Conservation (phyloP, 352 stramenopile species). For the Globisporangium carolinianum region DNA sequence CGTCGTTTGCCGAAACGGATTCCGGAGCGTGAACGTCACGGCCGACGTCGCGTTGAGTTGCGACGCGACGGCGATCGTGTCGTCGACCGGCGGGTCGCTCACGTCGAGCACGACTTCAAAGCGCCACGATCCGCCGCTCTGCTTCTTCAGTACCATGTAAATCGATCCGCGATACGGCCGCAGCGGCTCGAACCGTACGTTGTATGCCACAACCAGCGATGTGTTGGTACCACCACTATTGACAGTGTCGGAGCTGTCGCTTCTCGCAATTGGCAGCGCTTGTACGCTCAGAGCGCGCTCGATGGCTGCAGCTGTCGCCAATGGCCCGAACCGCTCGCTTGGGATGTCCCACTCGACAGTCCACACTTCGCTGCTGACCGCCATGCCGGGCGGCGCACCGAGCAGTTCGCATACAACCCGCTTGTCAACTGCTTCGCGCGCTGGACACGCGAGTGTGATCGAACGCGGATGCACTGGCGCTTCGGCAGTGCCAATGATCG, state of each 20-base stretch:
- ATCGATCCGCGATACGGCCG: conserved; percentile 74
- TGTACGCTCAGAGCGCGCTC: conserved; percentile 47
- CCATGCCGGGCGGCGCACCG: conserved; percentile 36
- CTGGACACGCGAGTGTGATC: conserved; percentile 57
- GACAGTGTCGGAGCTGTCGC: background rate
- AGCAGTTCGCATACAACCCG: conserved; percentile 55
- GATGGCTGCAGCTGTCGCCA: conserved; percentile 36
- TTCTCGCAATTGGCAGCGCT: conserved; percentile 10
- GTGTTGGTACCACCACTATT: background rate
- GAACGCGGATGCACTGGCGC: conserved; percentile 53
- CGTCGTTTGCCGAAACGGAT: conserved; percentile 72
- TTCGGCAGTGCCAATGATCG: conserved; percentile 61
- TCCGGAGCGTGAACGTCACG: conserved; percentile 83
- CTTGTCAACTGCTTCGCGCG: conserved; percentile 61
- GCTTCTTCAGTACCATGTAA: conserved; percentile 71
- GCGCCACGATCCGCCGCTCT: conserved; percentile 77
- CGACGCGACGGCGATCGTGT: conserved; percentile 85
- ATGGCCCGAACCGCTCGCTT: conserved; percentile 38
- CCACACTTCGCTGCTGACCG: conserved; percentile 35
- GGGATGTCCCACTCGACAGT: conserved; percentile 60
- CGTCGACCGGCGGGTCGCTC: conserved; percentile 75
- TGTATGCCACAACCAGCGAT: conserved; percentile 28
- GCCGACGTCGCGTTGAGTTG: conserved; percentile 79
- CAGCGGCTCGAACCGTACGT: conserved; percentile 81
- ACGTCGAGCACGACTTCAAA: conserved; percentile 84